Percentiles rank a stretch among this genome's conserved stretches.
phyloP scores from a whole-genome alignment of 805 yeast species.

The Hemisphaericaspora nanyangensis region DNA sequence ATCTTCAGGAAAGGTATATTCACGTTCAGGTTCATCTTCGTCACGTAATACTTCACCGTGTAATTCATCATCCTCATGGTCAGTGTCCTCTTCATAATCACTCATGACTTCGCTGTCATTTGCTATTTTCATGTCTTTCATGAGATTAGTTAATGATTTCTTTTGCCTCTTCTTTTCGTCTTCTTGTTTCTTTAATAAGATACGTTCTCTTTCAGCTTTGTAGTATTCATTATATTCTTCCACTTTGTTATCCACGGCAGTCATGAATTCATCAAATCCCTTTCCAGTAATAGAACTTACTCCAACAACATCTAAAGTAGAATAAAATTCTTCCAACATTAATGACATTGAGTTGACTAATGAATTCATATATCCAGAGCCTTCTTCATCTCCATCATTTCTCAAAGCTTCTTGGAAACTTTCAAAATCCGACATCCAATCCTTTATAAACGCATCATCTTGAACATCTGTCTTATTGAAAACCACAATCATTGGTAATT shows the following conservation, averaged over 20 bases:
- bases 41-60: slow-evolving; percentile 47
- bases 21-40: slow-evolving; percentile 47
- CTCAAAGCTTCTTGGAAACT: slow-evolving; percentile 77
- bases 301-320: slow-evolving; percentile 87
- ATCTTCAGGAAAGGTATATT: slow-evolving; percentile 68
- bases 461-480: slow-evolving; percentile 92
- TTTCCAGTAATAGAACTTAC: slow-evolving; percentile 91
- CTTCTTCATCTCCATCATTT: slow-evolving; percentile 57
- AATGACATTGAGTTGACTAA: slow-evolving; percentile 91
- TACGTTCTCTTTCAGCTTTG: slow-evolving; percentile 79
- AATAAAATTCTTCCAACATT: slow-evolving; percentile 93
- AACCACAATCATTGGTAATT: slow-evolving; percentile 93
- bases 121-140: slow-evolving; percentile 63
- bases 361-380: slow-evolving; percentile 91
- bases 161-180: slow-evolving; percentile 71
- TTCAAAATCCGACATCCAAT: slow-evolving; percentile 98
- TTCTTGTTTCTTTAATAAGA: slow-evolving; percentile 70
- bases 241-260: slow-evolving; percentile 80
- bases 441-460: slow-evolving; percentile 81
- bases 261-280: slow-evolving; percentile 88
- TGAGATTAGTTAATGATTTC: slow-evolving; percentile 62
- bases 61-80: slow-evolving; percentile 48
- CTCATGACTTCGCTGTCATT: slow-evolving; percentile 48
- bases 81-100: slow-evolving; percentile 45
- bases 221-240: slow-evolving; percentile 84